Base-by-base conservation (phyloP, 805 yeast genomes). In the Candida taoyuanica region DNA sequence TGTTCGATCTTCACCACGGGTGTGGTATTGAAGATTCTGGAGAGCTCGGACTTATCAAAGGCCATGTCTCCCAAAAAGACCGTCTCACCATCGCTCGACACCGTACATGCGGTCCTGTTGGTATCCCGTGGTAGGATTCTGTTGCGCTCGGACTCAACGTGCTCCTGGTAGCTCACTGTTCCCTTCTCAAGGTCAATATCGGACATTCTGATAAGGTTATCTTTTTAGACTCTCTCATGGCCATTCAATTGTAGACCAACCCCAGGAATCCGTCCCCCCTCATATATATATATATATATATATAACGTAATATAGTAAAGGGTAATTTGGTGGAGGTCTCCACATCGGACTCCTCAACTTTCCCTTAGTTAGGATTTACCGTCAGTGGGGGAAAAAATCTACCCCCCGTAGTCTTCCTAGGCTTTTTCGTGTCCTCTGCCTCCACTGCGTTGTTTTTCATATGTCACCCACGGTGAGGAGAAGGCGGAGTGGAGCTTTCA, bases 21-120 rank as follows among this genome's bases (percentile, higher is more conserved):
- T 21, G 12, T 24, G 23, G 18, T 31, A 16, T 34, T 34, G 51
- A 80, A 76, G 3, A 84, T 85, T 25, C 64, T 64, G 47, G 74
- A 58, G 45, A 81, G 70, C 40, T 81, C 87, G 15, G 66, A 64
- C 36, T 75, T 67, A 37, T 67, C 65, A 55, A 76, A 63, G 16
- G 64, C 61, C 38, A 57, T 57, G 29, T 59, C 57, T 13, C 73
- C 74, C 27, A 69, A 48, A 36, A 59, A 67, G 28, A 69, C 50
- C 24, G 52, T 52, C 29, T 64, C 67, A 20, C 66, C 64, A 34
- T 61, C 56, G 12, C 47, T 44, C 9, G 58, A 52, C 12, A 54
- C 47, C 11, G 49, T 43, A 13, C 39, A 38, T 5, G 7, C 7
- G 4, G 48, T 40, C 26, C 34, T 38, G 36, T 25, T 37, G 6